Base-by-base conservation (phyloP, 768 basidiomycete genomes). In the Hydnum rufescens region DNA sequence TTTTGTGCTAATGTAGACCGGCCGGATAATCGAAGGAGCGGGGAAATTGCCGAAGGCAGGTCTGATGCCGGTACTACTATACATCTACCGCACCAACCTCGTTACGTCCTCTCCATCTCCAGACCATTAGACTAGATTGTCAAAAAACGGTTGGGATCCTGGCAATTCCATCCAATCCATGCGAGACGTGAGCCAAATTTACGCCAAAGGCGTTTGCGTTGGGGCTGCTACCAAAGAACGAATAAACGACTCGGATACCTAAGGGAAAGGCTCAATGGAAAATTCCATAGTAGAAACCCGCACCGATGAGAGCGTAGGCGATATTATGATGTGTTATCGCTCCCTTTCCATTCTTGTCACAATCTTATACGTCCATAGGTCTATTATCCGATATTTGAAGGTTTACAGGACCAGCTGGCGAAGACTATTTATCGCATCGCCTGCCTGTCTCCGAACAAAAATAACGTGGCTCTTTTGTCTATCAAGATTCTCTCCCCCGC, bases 251-350 rank as follows among this genome's bases (percentile, higher is more conserved):
- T 61, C 59, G 3, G 61, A 64, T 49, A 58, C 58, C 3, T 67
- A 67, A 23, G 67, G 76, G 4, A 75, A 70, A 0, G 82, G 85
- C 43, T 86, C 86, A 6, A 89, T 90, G 4, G 95, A 99, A 64
- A 86, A 93, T 64, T 90, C 85, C 4, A 93, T 97, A 58, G 80
- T 96, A 30, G 85, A 89, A 60, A 89, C 92, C 4, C 97, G 97
- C 61, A 82, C 83, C 56, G 90, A 97, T 61, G 68, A 70, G 13
- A 71, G 69, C 52, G 76, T 93, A 5, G 77, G 93, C 65, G 93
- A 92, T 5, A 89, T 99, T 61, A 95, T 97, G 92, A 93, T 92
- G 58, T 55, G 75, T 28, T n/a, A 18, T 22, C 53, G n/a, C 49
- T 51, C 29, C 54, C 8, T 57, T 53, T 26, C 16, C 23, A 3